Evolutionary conservation across 805 yeast genomes (phyloP).

Genomic region (Candida chauliodis): DNA sequence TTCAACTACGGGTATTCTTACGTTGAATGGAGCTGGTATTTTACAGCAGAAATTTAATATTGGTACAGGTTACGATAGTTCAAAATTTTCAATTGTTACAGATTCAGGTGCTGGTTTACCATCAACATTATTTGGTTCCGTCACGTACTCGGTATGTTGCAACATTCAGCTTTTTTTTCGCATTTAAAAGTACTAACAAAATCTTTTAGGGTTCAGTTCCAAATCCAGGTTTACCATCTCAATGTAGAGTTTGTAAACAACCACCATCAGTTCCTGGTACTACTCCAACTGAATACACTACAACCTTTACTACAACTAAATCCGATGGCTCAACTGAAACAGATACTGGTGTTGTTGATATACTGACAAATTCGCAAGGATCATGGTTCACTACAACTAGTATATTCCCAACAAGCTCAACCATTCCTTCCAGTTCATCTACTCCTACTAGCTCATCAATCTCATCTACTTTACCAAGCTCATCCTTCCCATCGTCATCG

Average conservation of each 20-base stretch:
- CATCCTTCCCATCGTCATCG: constrained; percentile 11
- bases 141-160: constrained; percentile 13
- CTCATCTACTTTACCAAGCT: constrained; percentile 8
- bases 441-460: neutral
- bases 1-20: constrained; percentile 20
- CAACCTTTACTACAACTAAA: constrained; percentile 8
- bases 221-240: constrained; percentile 18
- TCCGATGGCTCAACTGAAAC: constrained; percentile 8
- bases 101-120: constrained; percentile 18
- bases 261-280: constrained; percentile 16
- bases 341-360: constrained; percentile 10
- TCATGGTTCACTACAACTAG: constrained; percentile 9
- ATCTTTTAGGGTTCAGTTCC: constrained; percentile 15
- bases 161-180: neutral
- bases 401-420: constrained; percentile 8
- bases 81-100: constrained; percentile 13
- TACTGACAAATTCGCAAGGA: constrained; percentile 10
- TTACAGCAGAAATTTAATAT: constrained; percentile 15
- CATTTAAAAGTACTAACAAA: constrained; percentile 5
- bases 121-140: constrained; percentile 16
- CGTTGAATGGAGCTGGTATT: constrained; percentile 8
- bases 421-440: constrained; percentile 9
- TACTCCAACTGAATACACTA: constrained; percentile 14
- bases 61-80: constrained; percentile 21
- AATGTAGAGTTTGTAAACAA: constrained; percentile 17